Base-by-base conservation (phyloP, 495 filamentous ascomycete species). In the Bryoglossum gracile region DNA sequence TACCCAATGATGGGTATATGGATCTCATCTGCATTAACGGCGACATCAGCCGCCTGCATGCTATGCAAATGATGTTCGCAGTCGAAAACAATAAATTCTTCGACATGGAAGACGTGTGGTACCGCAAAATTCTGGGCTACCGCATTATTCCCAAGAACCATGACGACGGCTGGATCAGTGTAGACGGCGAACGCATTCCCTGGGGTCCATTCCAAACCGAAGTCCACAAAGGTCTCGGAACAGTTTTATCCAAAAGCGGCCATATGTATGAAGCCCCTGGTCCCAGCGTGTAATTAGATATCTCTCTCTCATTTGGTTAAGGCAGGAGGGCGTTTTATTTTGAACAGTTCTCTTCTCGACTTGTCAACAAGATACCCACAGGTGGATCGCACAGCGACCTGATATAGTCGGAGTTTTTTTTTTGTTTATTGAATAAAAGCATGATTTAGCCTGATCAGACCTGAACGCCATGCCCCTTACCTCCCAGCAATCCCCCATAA, bases 131-230 rank as follows among this genome's bases (percentile, higher is more conserved):
- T 3, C 68, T 70, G 24, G 91, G 81, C 0, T 98, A 89, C 61
- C 77, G 92, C 26, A 80, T 98, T 51, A 78, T 83, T 0, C 92
- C 92, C 0, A 82, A 80, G 17, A 67, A 76, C 41, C 69, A 80
- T 68, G 51, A 73, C 69, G 71, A 75, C 38, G 89, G 92, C 3
- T 92, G 87, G 65, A 90, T 98, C 64, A 91, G 88, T 60, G 87
- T 98, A 57, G 92, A 98, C 56, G 92, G 92, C 21, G 92, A 98
- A 65, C 70, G 78, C 18, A 69, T 94, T 9, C 86, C 87, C 1
- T 96, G 90, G 57, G 82, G 82, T 48, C 82, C 86, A 0, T 91
- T 95, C 63, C 92, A 98, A 67, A 87, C 80, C 8, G 92, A 98
- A 68, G 68, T 95, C 11, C 87, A 95, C 67, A 73, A 75, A 38